Base-by-base conservation (phyloP, 1,284 basidiomycete species). In the Coniophora puteana region DNA sequence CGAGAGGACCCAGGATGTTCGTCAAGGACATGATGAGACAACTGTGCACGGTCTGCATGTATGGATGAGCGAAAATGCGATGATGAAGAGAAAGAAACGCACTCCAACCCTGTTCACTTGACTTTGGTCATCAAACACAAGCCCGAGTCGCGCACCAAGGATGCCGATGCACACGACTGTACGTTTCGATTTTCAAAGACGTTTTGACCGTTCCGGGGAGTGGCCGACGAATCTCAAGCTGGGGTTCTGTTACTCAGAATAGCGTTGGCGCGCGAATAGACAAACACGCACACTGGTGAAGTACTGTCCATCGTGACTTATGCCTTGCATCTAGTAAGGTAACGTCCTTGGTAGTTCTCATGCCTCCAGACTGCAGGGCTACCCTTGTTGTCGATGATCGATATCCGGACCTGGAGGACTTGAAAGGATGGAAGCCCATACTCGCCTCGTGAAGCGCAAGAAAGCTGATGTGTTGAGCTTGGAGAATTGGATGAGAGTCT, bases 21-120 rank as follows among this genome's bases (percentile, higher is more conserved):
- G 89, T 89, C 14, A 95, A 65, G 2, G 89, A 89, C 54, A 89
- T 65, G 51, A 93, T 82, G 29, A 93, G 71, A 6, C 92, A 92
- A 10, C 92, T 92, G 53, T 94, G 92, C 8, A 89, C 80, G 52
- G 74, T 74, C 48, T 50, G 8, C 5, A 22, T 52, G 61, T 63
- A 58, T 61, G 17, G 35, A 23, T 50, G 33, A 46, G 41, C 5
- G n/a, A 6, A 13, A 31, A 41, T 20, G n/a, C 12, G 6, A 29
- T 14, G 42, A 22, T 27, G 4, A 10, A 12, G 35, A 27, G 36
- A 4, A 38, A 33, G 33, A 41, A 38, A 46, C 75, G 55, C 56
- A 88, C 86, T 50, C 84, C 83, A 47, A 86, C 82, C 53, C 86
- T 72, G 56, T 89, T 89, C 41, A 84, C 81, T 78, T 57, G n/a